Evolutionary conservation across 176 grass and related monocot species (phyloP), one percentile per base, ranked within the genome.

Genomic region (Cenchrus americanus): DNA sequence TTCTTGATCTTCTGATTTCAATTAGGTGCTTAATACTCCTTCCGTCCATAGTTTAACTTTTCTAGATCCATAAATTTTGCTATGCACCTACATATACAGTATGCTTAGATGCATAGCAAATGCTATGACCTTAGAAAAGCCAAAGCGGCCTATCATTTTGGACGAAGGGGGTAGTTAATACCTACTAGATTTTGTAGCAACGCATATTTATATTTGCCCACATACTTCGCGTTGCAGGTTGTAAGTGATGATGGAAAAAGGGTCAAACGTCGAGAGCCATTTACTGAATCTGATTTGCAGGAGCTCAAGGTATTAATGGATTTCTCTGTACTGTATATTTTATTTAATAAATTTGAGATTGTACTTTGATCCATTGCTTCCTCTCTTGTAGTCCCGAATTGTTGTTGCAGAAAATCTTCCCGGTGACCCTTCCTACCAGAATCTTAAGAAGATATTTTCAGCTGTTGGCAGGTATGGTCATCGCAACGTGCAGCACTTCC

Each of bases 361-460:
- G 1, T 22, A 0, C 50, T 44, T 23, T 48, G 47, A 32, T 54
- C 76, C 40, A 85, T 54, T 76, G 7, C 48, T 80, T 41, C 77
- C 26, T 69, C 63, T 48, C 32, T 81, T 67, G 51, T 69, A 98
- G 93, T 90, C 96, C 52, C 89, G 93, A 53, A 96, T 96, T 82
- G 71, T 98, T 83, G 96, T 98, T 42, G 96, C 87, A 71, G 96
- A 98, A 84, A 98, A 98, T 85, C 81, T 98, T 80, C 96, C 93
- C 76, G 93, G 92, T 73, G 96, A 98, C 83, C 93, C 89, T 77
- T 94, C 84, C 81, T 95, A 98, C 81, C 96, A 98, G 68, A 98
- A 95, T 84, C 93, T 98, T 86, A 92, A 94, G 96, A 96, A 92
- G 80, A 76, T 96, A 67, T 98, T 98, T 90, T 98, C 96, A 73